phyloP scores from a whole-genome alignment of 129 eudicot species.

The Mikania micrantha region DNA sequence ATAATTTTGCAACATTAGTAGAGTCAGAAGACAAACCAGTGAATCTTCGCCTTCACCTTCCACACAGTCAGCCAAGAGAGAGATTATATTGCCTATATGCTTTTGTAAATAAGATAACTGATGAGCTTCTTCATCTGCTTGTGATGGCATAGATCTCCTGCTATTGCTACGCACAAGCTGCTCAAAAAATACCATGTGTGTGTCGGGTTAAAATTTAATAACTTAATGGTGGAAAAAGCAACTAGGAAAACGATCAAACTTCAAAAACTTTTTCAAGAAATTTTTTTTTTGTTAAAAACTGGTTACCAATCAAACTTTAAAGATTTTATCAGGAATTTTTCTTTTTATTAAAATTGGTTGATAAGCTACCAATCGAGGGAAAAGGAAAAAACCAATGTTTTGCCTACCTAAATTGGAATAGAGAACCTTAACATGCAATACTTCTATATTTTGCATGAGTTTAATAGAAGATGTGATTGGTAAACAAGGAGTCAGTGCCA shows the following conservation, averaged over 20 bases:
- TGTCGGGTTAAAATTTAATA: slow-evolving; percentile 1
- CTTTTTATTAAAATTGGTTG: background rate
- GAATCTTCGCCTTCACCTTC: slow-evolving; percentile 86
- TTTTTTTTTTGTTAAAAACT: background rate
- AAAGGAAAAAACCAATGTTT: background rate
- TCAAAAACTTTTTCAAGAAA: background rate
- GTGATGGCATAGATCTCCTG: slow-evolving; percentile 87
- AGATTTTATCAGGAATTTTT: background rate
- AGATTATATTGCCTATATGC: slow-evolving; percentile 72
- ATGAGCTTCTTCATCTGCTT: slow-evolving; percentile 95
- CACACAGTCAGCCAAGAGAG: slow-evolving; percentile 67
- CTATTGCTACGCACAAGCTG: slow-evolving; percentile 98
- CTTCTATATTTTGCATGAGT: background rate
- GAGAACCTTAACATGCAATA: background rate
- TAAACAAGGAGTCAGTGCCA: background rate
- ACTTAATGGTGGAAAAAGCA: background rate
- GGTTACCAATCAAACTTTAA: background rate
- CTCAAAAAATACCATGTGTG: slow-evolving; percentile 10
- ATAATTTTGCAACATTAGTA: background rate
- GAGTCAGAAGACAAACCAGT: slow-evolving; percentile 53
- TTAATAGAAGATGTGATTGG: background rate
- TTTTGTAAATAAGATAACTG: slow-evolving; percentile 87
- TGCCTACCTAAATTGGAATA: background rate
- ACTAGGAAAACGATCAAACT: background rate
- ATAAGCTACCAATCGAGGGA: background rate